Evolutionary conservation across 768 basidiomycete species (phyloP).

Genomic region (Psilocybe azurescens): DNA sequence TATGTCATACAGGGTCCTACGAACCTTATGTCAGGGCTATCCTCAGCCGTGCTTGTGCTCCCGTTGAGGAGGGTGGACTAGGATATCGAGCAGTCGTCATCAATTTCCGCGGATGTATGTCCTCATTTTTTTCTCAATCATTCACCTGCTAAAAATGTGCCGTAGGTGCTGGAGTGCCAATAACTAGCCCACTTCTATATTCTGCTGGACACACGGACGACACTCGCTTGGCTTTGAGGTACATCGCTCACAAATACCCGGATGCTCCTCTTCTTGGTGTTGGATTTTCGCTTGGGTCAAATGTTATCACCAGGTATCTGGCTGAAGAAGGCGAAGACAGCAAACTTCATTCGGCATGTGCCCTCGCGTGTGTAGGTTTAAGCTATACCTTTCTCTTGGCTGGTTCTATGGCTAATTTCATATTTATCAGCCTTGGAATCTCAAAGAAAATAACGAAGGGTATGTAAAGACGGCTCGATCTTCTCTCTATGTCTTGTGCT

Average conservation of each 20-base stretch:
- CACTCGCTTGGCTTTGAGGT: conserved; percentile 78
- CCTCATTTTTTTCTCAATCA: conserved; percentile 12
- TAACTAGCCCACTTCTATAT: conserved; percentile 85
- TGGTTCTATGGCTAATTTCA: not conserved
- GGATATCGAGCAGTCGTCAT: conserved; percentile 91
- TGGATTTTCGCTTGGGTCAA: conserved; percentile 94
- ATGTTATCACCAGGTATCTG: conserved; percentile 87
- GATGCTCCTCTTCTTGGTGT: conserved; percentile 83
- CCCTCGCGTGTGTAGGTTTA: conserved; percentile 72
- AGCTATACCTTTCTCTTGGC: not conserved
- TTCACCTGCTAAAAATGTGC: conserved; percentile 18
- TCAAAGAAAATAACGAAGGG: conserved; percentile 52
- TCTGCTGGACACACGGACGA: conserved; percentile 93
- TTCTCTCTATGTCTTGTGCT: conserved; percentile 1
- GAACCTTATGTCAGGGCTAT: conserved; percentile 90
- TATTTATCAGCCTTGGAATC: conserved; percentile 54
- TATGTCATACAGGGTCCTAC: conserved; percentile 66
- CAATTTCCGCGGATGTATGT: conserved; percentile 92
- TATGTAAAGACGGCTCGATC: conserved; percentile 32
- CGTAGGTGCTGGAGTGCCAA: conserved; percentile 81
- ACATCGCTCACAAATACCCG: conserved; percentile 76
- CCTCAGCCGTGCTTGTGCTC: conserved; percentile 71
- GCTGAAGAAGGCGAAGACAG: conserved; percentile 78
- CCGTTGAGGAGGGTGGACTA: conserved; percentile 80
- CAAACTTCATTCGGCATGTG: conserved; percentile 69